These are phyloP conservation scores for Setomelanomma holmii DNA, from an alignment of 2,329 filamentous ascomycete genomes.

Conservation along the genomic window DNA sequence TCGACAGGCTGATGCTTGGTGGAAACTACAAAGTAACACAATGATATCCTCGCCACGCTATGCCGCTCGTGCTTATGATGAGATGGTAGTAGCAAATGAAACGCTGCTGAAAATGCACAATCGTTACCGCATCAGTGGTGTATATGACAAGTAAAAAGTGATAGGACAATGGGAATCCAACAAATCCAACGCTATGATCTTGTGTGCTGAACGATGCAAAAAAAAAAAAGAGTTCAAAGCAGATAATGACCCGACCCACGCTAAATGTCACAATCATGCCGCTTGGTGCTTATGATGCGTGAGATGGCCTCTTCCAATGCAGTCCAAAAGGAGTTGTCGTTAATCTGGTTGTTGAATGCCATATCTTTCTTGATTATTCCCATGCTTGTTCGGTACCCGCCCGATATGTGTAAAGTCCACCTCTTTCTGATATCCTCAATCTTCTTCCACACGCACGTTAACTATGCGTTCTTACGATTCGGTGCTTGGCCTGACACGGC, in stretches of 20 bases:
- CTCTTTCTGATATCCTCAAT: not conserved
- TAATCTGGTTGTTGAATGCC: constrained; percentile 13
- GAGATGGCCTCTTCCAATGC: constrained; percentile 18
- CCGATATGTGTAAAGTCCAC: constrained; percentile 18
- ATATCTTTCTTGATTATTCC: constrained; percentile 10
- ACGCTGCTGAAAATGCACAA: constrained; percentile 33
- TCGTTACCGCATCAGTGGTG: constrained; percentile 28
- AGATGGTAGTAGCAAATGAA: constrained; percentile 15
- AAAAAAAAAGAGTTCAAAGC: constrained; percentile 26
- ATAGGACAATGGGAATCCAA: constrained; percentile 17
- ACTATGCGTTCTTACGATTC: too few species aligned
- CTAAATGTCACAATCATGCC: constrained; percentile 50
- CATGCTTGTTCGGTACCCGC: constrained; percentile 39
- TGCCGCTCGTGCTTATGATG: constrained; percentile 22
- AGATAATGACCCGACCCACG: constrained; percentile 37
- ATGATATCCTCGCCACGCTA: constrained; percentile 33
- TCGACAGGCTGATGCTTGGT: constrained; percentile 19
- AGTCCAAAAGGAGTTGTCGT: constrained; percentile 3
- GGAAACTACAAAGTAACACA: constrained; percentile 19
- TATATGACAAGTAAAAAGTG: constrained; percentile 30
- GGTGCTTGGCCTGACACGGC: too few species aligned
- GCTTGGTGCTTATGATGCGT: constrained; percentile 21
- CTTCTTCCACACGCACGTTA: too few species aligned
- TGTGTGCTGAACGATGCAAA: constrained; percentile 22
- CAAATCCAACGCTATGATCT: constrained; percentile 40